A percentile compares a stretch with the other conserved stretches of the same genome.
These are phyloP conservation scores for Aspergillus saccharolyticus DNA, from an alignment of 495 filamentous ascomycete species.

Conservation along the genomic window DNA sequence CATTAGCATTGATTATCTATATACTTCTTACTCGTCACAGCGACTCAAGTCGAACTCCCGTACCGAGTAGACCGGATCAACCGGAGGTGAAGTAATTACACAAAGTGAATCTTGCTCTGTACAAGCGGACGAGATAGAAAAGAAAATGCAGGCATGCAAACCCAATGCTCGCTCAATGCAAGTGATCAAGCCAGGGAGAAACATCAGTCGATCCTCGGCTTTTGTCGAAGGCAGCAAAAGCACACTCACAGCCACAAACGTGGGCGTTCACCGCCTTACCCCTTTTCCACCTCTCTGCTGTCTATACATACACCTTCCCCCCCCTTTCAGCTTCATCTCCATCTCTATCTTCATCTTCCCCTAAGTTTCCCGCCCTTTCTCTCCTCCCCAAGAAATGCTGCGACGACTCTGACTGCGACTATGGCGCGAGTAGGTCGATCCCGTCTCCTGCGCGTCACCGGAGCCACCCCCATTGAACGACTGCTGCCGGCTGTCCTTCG, in stretches of 20 bases:
- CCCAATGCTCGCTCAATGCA: slow-evolving; percentile 1
- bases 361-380: slow-evolving; percentile 24
- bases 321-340: neutral
- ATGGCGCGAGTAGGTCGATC: slow-evolving; percentile 7
- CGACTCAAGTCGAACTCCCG: neutral
- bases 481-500: slow-evolving; percentile 12
- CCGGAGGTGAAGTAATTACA: slow-evolving; percentile 7
- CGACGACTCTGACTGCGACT: slow-evolving; percentile 9
- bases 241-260: too few relatives aligned
- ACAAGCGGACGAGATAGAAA: neutral
- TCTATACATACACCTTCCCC: neutral
- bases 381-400: slow-evolving; percentile 27
- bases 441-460: slow-evolving; percentile 12
- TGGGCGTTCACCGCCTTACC: neutral
- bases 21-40: neutral
- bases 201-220: neutral
- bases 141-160: slow-evolving; percentile 6
- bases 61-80: neutral
- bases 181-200: neutral
- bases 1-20: slow-evolving; percentile 1
- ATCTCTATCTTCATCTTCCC: neutral
- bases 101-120: slow-evolving; percentile 2
- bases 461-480: neutral
- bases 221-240: neutral
- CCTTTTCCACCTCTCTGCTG: neutral